Evolutionary conservation across 192 early-diverging fungal genomes (phyloP).

Genomic region (Coemansia sp.): DNA sequence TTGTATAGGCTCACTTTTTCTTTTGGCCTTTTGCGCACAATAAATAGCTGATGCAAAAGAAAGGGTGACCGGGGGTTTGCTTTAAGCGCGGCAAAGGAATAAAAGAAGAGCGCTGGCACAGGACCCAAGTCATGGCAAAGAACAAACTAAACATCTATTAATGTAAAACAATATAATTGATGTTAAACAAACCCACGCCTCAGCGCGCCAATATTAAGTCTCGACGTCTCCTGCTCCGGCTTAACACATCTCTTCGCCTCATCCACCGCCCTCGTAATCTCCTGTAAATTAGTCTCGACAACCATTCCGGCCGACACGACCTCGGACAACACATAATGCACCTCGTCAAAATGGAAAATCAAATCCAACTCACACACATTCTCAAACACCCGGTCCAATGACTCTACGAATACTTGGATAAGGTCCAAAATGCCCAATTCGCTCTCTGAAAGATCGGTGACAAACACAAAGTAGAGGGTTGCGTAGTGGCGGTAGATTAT

Average conservation of each 20-base stretch:
- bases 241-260: slow-evolving; percentile 64
- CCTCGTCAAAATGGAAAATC: slow-evolving; percentile 92
- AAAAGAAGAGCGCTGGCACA: too few relatives aligned
- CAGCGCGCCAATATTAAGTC: slow-evolving; percentile 24
- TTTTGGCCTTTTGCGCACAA: too few relatives aligned
- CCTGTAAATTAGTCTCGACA: slow-evolving; percentile 45
- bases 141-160: too few relatives aligned
- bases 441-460: slow-evolving; percentile 93
- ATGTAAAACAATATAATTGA: background rate
- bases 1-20: too few relatives aligned
- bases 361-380: slow-evolving; percentile 98
- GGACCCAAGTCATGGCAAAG: too few relatives aligned
- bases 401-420: slow-evolving; percentile 97
- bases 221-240: slow-evolving; percentile 22
- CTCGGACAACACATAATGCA: slow-evolving; percentile 81
- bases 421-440: slow-evolving; percentile 95
- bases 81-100: too few relatives aligned
- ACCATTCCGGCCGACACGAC: slow-evolving; percentile 91
- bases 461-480: slow-evolving; percentile 97
- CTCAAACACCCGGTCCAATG: slow-evolving; percentile 86
- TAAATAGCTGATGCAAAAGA: too few relatives aligned
- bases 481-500: slow-evolving; percentile 97
- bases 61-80: too few relatives aligned
- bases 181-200: slow-evolving; percentile 27
- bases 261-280: slow-evolving; percentile 69